Conservation (phyloP, 2,329 filamentous ascomycete genomes). For the Sclerotinia spermophila region DNA sequence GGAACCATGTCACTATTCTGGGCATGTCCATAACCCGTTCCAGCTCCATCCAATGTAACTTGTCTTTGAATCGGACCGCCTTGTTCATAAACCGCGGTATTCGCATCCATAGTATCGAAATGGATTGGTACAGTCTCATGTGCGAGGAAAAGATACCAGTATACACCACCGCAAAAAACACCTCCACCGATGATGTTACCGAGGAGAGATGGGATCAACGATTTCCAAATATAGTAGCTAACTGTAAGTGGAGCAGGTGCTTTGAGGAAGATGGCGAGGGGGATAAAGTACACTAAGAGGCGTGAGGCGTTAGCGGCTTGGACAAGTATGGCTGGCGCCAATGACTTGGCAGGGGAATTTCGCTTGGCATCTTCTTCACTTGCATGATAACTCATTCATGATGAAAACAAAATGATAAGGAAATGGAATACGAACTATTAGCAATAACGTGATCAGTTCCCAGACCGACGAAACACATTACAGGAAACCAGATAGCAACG, state of each 20-base stretch:
- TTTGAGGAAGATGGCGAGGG: slow-evolving; percentile 48
- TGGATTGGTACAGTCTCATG: slow-evolving; percentile 30
- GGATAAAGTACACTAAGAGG: slow-evolving; percentile 44
- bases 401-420: not conserved
- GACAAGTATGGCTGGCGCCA: not conserved
- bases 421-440: slow-evolving; percentile 39
- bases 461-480: slow-evolving; percentile 51
- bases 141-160: slow-evolving; percentile 46
- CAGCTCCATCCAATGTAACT: slow-evolving; percentile 22
- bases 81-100: slow-evolving; percentile 27
- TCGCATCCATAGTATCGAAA: slow-evolving; percentile 28
- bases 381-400: not conserved
- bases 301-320: not conserved
- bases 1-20: slow-evolving; percentile 14
- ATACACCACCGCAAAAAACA: slow-evolving; percentile 49
- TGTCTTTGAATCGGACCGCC: slow-evolving; percentile 23
- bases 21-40: slow-evolving; percentile 21
- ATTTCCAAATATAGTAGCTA: slow-evolving; percentile 55
- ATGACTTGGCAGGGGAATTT: slow-evolving; percentile 9
- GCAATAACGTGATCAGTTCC: slow-evolving; percentile 55
- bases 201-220: slow-evolving; percentile 49
- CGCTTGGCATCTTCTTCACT: not conserved
- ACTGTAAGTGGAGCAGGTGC: slow-evolving; percentile 44
- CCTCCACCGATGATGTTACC: slow-evolving; percentile 53
- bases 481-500: slow-evolving; percentile 54